Evolutionary conservation across 495 filamentous ascomycete genomes (phyloP), one percentile per base, ranked within the genome.

Genomic region (Lasiosphaeriaceae sp.): DNA sequence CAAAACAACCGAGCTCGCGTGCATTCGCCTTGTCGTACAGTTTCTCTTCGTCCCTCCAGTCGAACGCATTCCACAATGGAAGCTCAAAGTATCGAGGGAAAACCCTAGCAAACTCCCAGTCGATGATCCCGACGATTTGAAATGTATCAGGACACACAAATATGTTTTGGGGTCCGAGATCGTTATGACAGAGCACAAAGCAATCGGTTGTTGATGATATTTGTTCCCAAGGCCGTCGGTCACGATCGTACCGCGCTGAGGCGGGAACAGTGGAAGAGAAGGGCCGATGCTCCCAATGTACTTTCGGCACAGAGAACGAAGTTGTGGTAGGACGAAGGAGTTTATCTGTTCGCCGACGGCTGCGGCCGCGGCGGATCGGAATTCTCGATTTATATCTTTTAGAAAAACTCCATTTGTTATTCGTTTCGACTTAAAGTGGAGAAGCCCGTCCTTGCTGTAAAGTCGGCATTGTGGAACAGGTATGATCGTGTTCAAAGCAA

Each of bases 141-240:
- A 69, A 54, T 29, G 60, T 62, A 7, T 64, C 24, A 7, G 67
- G 67, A 48, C 66, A 54, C 12, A 69, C 63, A 48, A 69, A 57
- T 44, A 71, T 64, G 37, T 72, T 72, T 8, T 61, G 50, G 39
- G 61, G 66, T 11, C 60, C 56, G 37, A 72, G 62, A 60, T 72
- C 66, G 45, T 70, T 69, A 45, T 74, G 64, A 43, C 66, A 72
- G 49, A 66, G 66, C 2, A 69, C 60, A 53, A 58, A 68, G 26
- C 35, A 52, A 37, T 52, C 54, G 31, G 20, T 52, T 17, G n/a
- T 29, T 17, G 54, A 56, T 52, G 45, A 29, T 49, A 56, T 56
- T 56, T 22, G 44, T 19, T 11, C 44, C 54, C 54, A 56, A 29
- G 16, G 11, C 24, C 31, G 47, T 52, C 54, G 46, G 29, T 56